Conservation (phyloP, 164 flowering plant genomes). For the Aristolochia contorta region DNA sequence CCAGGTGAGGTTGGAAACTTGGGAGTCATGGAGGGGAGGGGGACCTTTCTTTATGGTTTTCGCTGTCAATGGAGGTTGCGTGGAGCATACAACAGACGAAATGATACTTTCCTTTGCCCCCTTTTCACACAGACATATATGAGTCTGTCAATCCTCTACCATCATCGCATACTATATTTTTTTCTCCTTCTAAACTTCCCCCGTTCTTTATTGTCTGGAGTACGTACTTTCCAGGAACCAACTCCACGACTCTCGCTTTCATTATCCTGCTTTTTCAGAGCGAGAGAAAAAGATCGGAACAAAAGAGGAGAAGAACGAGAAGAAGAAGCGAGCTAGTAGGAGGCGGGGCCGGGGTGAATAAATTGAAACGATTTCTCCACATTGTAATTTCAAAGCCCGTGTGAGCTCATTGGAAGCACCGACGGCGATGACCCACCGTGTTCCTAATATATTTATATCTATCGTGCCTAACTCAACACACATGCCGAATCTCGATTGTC, state of each 20-base stretch:
- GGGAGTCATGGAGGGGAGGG: neutral
- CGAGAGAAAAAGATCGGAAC: no score
- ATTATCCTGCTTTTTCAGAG: neutral
- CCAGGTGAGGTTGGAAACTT: neutral
- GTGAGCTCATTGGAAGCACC: neutral
- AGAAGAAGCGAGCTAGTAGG: no score
- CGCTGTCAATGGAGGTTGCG: neutral
- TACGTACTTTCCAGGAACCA: neutral
- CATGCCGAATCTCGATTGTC: slow-evolving; percentile 2
- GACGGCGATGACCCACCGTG: neutral
- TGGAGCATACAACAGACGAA: neutral
- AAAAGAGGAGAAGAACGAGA: no score
- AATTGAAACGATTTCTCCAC: neutral
- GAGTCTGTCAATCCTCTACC: neutral
- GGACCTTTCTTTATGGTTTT: neutral
- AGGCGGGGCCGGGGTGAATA: no score
- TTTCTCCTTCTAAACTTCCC: neutral
- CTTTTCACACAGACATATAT: no score
- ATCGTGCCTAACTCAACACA: neutral
- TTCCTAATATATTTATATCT: neutral
- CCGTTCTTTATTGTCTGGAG: neutral
- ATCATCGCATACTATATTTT: neutral
- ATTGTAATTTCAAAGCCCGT: neutral
- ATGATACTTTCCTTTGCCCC: neutral
- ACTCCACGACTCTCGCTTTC: neutral